A percentile compares a stretch with the other conserved stretches of the same genome.
Evolutionary conservation across 1,284 basidiomycete species (phyloP).

Genomic region (Spongiforma sp.): DNA sequence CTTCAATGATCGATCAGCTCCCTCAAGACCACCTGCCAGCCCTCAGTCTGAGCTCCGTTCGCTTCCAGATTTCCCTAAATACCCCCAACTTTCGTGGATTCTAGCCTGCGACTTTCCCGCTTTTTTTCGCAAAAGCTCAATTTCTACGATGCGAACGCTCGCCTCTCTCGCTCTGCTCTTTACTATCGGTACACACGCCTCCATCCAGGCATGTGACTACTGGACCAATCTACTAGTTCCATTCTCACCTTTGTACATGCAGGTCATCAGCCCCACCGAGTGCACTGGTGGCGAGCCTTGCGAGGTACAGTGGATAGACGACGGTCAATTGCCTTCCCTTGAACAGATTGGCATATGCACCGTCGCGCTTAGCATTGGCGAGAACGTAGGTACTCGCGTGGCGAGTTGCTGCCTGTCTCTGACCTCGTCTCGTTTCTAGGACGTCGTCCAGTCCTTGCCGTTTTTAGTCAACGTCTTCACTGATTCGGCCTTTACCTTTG

Average conservation of each 20-base stretch:
- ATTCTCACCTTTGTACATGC: neutral
- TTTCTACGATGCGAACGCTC: conserved; percentile 22
- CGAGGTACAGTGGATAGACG: conserved; percentile 62
- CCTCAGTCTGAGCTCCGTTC: too few species aligned
- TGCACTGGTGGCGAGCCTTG: conserved; percentile 60
- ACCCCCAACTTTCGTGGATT: conserved; percentile 7
- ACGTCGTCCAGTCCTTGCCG: conserved; percentile 43
- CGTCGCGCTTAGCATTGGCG: conserved; percentile 59
- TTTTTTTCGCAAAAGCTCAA: neutral
- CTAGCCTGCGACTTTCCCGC: neutral
- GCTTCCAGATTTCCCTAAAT: conserved; percentile 36
- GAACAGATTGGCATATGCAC: conserved; percentile 51
- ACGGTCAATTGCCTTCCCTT: conserved; percentile 59
- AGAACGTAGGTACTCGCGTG: conserved; percentile 42
- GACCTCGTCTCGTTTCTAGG: conserved; percentile 26
- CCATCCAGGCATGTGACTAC: conserved; percentile 34
- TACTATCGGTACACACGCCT: conserved; percentile 18
- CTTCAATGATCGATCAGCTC: too few species aligned
- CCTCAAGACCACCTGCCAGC: too few species aligned
- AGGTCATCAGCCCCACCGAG: conserved; percentile 57
- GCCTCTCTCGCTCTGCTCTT: conserved; percentile 28
- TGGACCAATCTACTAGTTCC: rapidly evolving
- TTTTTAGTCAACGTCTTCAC: conserved; percentile 44
- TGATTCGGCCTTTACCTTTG: conserved; percentile 42
- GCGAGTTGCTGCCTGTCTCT: conserved; percentile 6